These are phyloP conservation scores for Linum trigynum DNA, from an alignment of 345 rosid genomes.

Conservation along the genomic window DNA sequence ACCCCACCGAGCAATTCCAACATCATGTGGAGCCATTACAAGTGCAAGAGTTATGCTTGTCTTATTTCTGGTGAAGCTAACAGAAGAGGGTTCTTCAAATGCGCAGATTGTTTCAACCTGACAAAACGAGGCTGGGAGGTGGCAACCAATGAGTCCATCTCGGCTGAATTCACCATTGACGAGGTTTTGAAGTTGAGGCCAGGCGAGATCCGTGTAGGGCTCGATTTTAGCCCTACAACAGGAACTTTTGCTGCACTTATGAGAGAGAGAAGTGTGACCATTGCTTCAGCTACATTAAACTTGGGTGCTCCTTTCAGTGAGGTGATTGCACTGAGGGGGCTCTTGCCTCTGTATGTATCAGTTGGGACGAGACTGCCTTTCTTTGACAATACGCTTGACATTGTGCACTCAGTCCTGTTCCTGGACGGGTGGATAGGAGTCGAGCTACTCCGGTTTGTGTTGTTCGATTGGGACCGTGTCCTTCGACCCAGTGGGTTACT, in stretches of 20 bases:
- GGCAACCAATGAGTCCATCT: slow-evolving; percentile 20
- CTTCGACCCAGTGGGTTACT: slow-evolving; percentile 40
- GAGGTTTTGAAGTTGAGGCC: slow-evolving; percentile 38
- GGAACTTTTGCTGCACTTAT: slow-evolving; percentile 52
- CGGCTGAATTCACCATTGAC: slow-evolving; percentile 44
- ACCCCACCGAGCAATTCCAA: slow-evolving; percentile 29
- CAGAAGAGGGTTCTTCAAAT: slow-evolving; percentile 42
- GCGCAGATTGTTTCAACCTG: slow-evolving; percentile 44
- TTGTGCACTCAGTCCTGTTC: slow-evolving; percentile 39
- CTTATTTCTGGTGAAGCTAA: slow-evolving; percentile 29
- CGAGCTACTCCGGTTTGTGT: slow-evolving; percentile 36
- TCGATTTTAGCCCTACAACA: slow-evolving; percentile 44
- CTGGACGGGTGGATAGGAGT: slow-evolving; percentile 43
- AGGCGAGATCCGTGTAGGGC: slow-evolving; percentile 40
- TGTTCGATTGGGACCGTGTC: slow-evolving; percentile 44
- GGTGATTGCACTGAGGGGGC: slow-evolving; percentile 46
- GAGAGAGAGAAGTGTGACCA: slow-evolving; percentile 39
- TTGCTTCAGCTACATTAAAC: slow-evolving; percentile 35
- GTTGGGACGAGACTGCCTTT: slow-evolving; percentile 46
- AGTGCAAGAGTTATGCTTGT: slow-evolving; percentile 46
- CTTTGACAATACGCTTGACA: slow-evolving; percentile 49
- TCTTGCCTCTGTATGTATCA: slow-evolving; percentile 37
- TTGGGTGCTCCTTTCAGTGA: slow-evolving; percentile 47
- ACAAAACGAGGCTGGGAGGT: slow-evolving; percentile 36
- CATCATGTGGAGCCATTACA: slow-evolving; percentile 42